Conservation (phyloP, 164 flowering plant genomes). For the Platanus orientalis region DNA sequence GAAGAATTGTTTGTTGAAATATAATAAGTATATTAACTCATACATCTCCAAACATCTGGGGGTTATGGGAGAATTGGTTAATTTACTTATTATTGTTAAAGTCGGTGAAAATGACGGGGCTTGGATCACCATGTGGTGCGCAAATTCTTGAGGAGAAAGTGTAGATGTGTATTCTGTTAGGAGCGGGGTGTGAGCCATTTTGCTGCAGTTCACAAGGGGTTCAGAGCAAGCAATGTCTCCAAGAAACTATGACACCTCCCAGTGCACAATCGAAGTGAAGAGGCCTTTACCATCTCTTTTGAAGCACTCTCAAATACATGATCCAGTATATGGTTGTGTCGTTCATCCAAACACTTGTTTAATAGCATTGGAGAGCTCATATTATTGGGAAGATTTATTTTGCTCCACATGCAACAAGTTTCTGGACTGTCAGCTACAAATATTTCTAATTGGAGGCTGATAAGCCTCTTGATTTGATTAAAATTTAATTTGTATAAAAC, state of each 20-base stretch:
- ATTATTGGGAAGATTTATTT: too few relatives aligned
- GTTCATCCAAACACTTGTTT: too few relatives aligned
- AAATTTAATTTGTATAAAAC: too few relatives aligned
- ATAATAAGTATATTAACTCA: too few relatives aligned
- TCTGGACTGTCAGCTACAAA: too few relatives aligned
- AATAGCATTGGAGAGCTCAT: too few relatives aligned
- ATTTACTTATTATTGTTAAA: too few relatives aligned
- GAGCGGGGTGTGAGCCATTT: constrained; percentile 62
- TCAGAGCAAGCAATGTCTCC: constrained; percentile 81
- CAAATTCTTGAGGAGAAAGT: constrained; percentile 54
- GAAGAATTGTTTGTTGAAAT: background rate
- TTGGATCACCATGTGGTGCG: constrained; percentile 34
- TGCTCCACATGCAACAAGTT: too few relatives aligned
- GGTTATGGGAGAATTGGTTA: too few relatives aligned
- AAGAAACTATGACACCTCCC: constrained; percentile 62
- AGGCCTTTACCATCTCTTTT: constrained; percentile 58
- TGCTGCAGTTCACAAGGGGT: constrained; percentile 76
- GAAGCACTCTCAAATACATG: constrained; percentile 63
- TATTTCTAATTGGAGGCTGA: too few relatives aligned
- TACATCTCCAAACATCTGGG: too few relatives aligned
- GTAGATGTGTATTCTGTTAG: constrained; percentile 54
- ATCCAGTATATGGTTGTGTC: constrained; percentile 74
- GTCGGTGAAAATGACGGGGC: constrained; percentile 22
- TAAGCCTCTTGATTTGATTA: too few relatives aligned
- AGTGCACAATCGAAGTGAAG: constrained; percentile 43